Conservation (phyloP, 1,139 yeast genomes). For the Tardiomyces blankii region DNA sequence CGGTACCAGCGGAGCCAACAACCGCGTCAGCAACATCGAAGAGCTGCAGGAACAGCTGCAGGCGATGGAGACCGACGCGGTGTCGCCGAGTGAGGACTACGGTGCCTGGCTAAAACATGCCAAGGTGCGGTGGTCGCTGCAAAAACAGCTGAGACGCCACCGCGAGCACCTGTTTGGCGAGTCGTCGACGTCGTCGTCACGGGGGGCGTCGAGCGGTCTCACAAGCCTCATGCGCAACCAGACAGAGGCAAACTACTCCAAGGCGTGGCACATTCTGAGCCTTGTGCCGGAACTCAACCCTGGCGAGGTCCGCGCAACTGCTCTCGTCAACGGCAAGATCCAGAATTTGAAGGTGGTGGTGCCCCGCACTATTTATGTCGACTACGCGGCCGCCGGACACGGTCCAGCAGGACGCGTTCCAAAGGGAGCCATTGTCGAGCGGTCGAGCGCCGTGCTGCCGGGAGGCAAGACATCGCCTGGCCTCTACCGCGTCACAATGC, state of each 20-base stretch:
- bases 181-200: conserved; percentile 24
- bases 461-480: conserved; percentile 45
- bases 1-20: neutral
- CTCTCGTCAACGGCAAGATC: conserved; percentile 56
- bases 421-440: conserved; percentile 41
- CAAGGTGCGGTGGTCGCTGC: conserved; percentile 77
- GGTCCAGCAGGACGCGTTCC: conserved; percentile 26
- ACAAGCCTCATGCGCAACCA: conserved; percentile 64
- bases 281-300: conserved; percentile 27
- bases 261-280: conserved; percentile 16
- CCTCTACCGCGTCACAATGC: conserved; percentile 54
- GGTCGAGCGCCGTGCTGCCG: conserved; percentile 53
- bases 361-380: conserved; percentile 61
- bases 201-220: conserved; percentile 29
- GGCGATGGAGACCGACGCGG: neutral
- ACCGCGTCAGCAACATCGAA: neutral
- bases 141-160: conserved; percentile 57
- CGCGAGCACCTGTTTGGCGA: conserved; percentile 73
- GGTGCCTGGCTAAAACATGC: conserved; percentile 65
- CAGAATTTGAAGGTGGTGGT: conserved; percentile 66
- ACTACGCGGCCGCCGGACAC: conserved; percentile 40
- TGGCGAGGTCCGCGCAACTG: conserved; percentile 76
- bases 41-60: conserved; percentile 2
- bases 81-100: conserved; percentile 69
- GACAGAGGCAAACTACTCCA: conserved; percentile 54